phyloP scores from a whole-genome alignment of 805 yeast genomes.

The Kazachstania taianensis region DNA sequence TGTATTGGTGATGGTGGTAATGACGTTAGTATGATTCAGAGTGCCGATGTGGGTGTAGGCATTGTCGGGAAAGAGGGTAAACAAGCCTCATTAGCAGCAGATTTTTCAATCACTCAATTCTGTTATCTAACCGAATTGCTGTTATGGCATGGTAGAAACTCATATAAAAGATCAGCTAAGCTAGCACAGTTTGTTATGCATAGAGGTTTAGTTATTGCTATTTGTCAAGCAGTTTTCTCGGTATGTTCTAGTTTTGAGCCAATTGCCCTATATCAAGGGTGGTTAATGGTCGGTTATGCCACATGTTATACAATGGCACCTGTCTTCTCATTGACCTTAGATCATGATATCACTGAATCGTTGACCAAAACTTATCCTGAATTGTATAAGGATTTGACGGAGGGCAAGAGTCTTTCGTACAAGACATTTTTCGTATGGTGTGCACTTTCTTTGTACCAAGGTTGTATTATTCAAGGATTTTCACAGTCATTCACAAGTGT shows the following conservation, averaged over 20 bases:
- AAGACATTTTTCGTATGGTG: constrained; percentile 89
- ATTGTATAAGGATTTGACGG: constrained; percentile 81
- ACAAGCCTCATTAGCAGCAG: constrained; percentile 96
- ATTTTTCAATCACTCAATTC: constrained; percentile 87
- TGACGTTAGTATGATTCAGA: constrained; percentile 97
- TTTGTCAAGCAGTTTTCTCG: constrained; percentile 90
- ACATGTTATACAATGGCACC: constrained; percentile 98
- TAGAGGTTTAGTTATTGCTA: constrained; percentile 86
- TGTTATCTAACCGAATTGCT: constrained; percentile 77
- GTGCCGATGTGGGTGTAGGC: constrained; percentile 98
- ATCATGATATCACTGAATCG: constrained; percentile 82
- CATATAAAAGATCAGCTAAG: constrained; percentile 92
- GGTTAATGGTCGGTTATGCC: constrained; percentile 97
- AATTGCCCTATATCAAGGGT: constrained; percentile 87
- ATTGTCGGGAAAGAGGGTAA: constrained; percentile 98
- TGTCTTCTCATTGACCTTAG: constrained; percentile 84
- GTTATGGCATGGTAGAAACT: constrained; percentile 97
- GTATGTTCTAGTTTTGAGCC: constrained; percentile 85
- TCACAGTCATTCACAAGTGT: constrained; percentile 71
- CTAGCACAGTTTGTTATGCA: constrained; percentile 93
- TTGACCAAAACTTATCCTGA: constrained; percentile 90
- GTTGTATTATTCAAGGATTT: constrained; percentile 70
- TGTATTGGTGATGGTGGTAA: constrained; percentile 99
- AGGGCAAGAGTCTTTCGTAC: constrained; percentile 78
- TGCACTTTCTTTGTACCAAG: constrained; percentile 82